phyloP scores from a whole-genome alignment of 176 grass and related monocot species.

The Ensete ventricosum region DNA sequence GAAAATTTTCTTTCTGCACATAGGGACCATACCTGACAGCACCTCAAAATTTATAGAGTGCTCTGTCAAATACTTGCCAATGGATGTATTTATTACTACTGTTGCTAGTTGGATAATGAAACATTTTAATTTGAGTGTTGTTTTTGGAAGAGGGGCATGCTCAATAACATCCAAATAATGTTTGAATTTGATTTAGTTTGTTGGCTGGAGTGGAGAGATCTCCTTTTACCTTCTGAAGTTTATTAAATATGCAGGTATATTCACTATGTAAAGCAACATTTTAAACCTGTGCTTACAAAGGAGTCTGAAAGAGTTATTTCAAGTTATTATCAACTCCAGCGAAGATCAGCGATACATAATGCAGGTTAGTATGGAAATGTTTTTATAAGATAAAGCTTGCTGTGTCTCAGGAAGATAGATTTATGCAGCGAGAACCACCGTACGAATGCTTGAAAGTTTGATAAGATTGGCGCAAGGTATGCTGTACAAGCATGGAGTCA shows the following conservation, averaged over 20 bases:
- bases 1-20: background rate
- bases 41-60: too few relatives aligned
- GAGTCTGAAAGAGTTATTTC: constrained; percentile 72
- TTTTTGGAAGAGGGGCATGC: too few relatives aligned
- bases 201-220: background rate
- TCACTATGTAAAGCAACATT: constrained; percentile 57
- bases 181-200: background rate
- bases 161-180: too few relatives aligned
- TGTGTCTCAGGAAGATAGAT: constrained; percentile 12
- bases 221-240: background rate
- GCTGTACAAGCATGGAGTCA: constrained; percentile 9
- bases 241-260: constrained; percentile 51
- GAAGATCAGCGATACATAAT: constrained; percentile 71
- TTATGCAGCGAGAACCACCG: constrained; percentile 78
- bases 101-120: too few relatives aligned
- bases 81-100: too few relatives aligned
- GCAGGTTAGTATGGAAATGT: constrained; percentile 37
- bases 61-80: too few relatives aligned
- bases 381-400: background rate
- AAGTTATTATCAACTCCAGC: constrained; percentile 83
- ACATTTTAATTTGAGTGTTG: too few relatives aligned
- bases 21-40: background rate
- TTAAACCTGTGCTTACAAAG: constrained; percentile 80
- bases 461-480: constrained; percentile 89
- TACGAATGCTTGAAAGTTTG: constrained; percentile 95